Base-by-base conservation (phyloP, 257 asterid genomes). In the Gynochthodes officinalis region DNA sequence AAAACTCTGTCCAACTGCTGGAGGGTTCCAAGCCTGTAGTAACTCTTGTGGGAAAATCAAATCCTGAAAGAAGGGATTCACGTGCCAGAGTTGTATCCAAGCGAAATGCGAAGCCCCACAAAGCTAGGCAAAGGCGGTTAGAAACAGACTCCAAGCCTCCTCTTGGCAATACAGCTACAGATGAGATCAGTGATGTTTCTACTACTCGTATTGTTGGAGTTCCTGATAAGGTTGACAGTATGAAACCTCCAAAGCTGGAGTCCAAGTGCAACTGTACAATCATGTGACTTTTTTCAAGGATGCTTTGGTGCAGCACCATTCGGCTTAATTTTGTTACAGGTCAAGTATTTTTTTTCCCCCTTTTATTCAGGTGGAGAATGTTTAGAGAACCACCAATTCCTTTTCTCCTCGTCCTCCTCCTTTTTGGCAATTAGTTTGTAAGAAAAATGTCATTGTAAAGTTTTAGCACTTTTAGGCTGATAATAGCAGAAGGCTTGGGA, bases 201-300 rank as follows among this genome's bases (percentile, higher is more conserved):
- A 65, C 80, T 23, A 78, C 87, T 37, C 85, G 77, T n/a, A 67
- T 88, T 12, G 89, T 84, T 39, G 88, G 83, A 70, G 79, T 81
- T 76, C 89, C 93, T 43, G 79, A 75, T 58, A 87, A 86, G 39
- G 77, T 64, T 39, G 89, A 86, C 65, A 83, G 80, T 75, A 44
- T 75, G 81, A 85, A 84, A 80, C 96, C 96, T 75, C 96, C 91
- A 50, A 91, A 87, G 87, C 88, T 82, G 66, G 98, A 94, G 84
- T 94, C 98, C 40, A 94, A 91, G 85, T 94, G 98, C 80, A 94
- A 94, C 66, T 94, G 98, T 89, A 76, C 80, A 74, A 91, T 94
- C 72, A 94, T 94, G 98, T 91, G 82, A 81, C 73, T 55, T 75
- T 68, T 68, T 61, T 74, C 62, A 50, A 50, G 57, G 57, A 50